Conservation (phyloP, 2,329 filamentous ascomycete species). For the Nothophoma quercina region DNA sequence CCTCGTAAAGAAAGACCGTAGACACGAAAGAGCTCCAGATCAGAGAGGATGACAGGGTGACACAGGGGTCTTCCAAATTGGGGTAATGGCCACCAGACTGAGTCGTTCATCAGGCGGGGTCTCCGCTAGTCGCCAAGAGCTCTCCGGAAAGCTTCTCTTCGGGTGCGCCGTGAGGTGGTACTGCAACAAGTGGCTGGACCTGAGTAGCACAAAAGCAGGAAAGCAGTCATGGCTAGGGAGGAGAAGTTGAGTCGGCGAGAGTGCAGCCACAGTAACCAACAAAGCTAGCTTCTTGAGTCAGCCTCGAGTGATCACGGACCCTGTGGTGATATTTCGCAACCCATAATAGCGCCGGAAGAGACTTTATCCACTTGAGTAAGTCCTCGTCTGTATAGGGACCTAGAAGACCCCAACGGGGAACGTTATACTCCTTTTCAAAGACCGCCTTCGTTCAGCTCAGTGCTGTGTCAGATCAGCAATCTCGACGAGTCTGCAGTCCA, state of each 20-base stretch:
- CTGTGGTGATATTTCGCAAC: background rate
- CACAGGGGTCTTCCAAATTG: constrained; percentile 1
- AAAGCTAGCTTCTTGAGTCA: background rate
- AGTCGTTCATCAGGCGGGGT: background rate
- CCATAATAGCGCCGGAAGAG: background rate
- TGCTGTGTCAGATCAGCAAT: too few species aligned
- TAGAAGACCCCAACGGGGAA: background rate
- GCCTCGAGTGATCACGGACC: background rate
- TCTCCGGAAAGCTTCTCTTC: background rate
- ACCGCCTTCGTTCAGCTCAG: background rate
- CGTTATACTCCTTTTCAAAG: background rate
- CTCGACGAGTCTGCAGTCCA: too few species aligned
- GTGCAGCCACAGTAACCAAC: background rate
- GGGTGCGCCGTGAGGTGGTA: background rate
- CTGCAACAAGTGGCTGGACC: constrained; percentile 3
- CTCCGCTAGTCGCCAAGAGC: background rate
- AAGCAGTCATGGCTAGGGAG: background rate
- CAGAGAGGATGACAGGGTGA: background rate
- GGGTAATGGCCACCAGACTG: constrained; percentile 5
- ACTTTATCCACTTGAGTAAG: background rate
- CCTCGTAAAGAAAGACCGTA: background rate
- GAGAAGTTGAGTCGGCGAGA: background rate
- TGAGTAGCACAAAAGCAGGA: constrained; percentile 1
- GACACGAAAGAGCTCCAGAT: background rate
- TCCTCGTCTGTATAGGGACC: background rate